Percentiles rank a stretch among this genome's conserved stretches.
Evolutionary conservation across 2,329 filamentous ascomycete species (phyloP).

Genomic region (Monosporascus sp.): DNA sequence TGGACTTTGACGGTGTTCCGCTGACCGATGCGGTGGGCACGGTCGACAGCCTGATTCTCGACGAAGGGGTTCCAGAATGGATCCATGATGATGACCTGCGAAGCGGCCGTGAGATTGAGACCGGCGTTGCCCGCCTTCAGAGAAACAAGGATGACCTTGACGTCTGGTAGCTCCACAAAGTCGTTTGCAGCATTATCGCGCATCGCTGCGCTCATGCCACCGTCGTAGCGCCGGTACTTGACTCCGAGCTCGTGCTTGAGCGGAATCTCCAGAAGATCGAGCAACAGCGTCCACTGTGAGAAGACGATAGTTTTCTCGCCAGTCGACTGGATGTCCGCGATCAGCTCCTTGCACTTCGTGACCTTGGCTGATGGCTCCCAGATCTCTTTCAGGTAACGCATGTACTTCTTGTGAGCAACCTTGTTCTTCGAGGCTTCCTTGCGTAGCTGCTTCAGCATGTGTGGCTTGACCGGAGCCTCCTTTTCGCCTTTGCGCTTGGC

Average conservation of each 20-base stretch:
- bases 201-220: conserved; percentile 62
- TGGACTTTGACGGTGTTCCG: conserved; percentile 69
- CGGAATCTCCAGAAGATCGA: conserved; percentile 72
- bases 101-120: conserved; percentile 77
- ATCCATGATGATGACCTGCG: conserved; percentile 83
- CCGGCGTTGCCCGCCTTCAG: conserved; percentile 80
- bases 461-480: conserved; percentile 31
- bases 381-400: conserved; percentile 60
- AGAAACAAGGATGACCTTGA: conserved; percentile 70
- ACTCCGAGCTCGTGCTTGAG: conserved; percentile 49
- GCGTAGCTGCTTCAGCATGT: conserved; percentile 46
- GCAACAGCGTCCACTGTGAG: conserved; percentile 73
- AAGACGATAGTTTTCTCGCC: conserved; percentile 78
- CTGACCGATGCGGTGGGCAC: conserved; percentile 85
- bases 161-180: conserved; percentile 54
- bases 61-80: conserved; percentile 94
- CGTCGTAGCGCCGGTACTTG: conserved; percentile 67
- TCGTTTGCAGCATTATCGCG: conserved; percentile 63
- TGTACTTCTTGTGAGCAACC: conserved; percentile 62
- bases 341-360: conserved; percentile 60
- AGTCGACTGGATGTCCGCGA: conserved; percentile 42
- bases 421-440: conserved; percentile 60
- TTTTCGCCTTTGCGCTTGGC: conserved; percentile 39
- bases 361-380: conserved; percentile 76
- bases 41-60: conserved; percentile 87